Evolutionary conservation across 352 stramenopile genomes (phyloP).

Genomic region (Phytopythium ostracodes): DNA sequence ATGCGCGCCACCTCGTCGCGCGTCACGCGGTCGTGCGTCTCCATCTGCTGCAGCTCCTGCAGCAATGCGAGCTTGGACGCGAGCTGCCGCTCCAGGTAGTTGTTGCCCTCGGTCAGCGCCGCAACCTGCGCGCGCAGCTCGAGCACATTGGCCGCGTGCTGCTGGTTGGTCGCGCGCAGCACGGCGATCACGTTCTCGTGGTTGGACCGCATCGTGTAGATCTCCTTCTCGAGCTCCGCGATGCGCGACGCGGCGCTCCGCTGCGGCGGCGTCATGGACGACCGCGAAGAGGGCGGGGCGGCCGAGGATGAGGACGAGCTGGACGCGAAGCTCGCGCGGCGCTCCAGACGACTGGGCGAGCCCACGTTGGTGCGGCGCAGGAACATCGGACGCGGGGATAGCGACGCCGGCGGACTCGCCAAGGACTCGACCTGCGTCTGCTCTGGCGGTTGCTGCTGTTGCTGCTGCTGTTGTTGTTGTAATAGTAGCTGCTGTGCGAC

Average conservation of each 20-base stretch:
- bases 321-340: conserved; percentile 31
- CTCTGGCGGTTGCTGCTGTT: conserved; percentile 12
- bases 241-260: conserved; percentile 24
- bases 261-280: conserved; percentile 8
- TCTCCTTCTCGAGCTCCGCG: conserved; percentile 59
- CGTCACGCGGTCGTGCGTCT: conserved; percentile 29
- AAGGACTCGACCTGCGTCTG: conserved; percentile 32
- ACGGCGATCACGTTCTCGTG: conserved; percentile 70
- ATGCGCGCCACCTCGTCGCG: conserved; percentile 38
- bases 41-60: conserved; percentile 36
- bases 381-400: conserved; percentile 25
- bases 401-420: conserved; percentile 3
- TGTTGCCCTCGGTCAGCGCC: conserved; percentile 51
- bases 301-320: conserved; percentile 3
- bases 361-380: conserved; percentile 36
- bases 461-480: background rate
- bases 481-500: background rate
- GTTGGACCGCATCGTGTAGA: conserved; percentile 53
- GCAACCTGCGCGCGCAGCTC: conserved; percentile 61
- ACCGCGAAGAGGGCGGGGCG: conserved; percentile 11
- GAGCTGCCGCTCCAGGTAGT: conserved; percentile 58
- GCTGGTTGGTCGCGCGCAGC: conserved; percentile 63
- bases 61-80: conserved; percentile 53
- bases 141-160: conserved; percentile 59
- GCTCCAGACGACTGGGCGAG: conserved; percentile 20